phyloP scores from a whole-genome alignment of 2,329 filamentous ascomycete genomes.

The Scedosporium minutisporum region DNA sequence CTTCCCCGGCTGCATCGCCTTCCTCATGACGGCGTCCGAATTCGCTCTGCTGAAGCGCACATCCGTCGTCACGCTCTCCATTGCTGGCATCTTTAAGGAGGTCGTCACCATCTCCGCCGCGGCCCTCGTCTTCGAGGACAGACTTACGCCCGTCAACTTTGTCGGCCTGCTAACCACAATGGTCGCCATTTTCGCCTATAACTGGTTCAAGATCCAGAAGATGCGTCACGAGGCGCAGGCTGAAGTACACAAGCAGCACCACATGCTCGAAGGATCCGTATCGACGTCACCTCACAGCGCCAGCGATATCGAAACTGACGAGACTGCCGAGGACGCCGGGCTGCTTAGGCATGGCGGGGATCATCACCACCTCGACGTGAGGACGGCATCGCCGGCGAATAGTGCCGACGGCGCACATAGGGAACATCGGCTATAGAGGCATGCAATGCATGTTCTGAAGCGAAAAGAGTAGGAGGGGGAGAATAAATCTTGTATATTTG shows the following conservation, averaged over 20 bases:
- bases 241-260: constrained; percentile 35
- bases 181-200: constrained; percentile 77
- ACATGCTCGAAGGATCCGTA: constrained; percentile 17
- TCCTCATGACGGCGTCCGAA: constrained; percentile 93
- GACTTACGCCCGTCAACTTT: constrained; percentile 77
- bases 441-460: not conserved
- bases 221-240: constrained; percentile 70
- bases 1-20: constrained; percentile 85
- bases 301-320: constrained; percentile 32
- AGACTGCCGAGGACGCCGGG: constrained; percentile 35
- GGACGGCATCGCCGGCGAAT: not conserved
- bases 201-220: constrained; percentile 84
- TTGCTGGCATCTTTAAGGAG: constrained; percentile 98
- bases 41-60: constrained; percentile 93
- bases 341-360: constrained; percentile 26
- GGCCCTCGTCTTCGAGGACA: constrained; percentile 79
- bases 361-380: not conserved
- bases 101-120: constrained; percentile 91
- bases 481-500: not conserved
- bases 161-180: constrained; percentile 83
- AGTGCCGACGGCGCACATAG: not conserved
- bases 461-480: not conserved
- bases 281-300: constrained; percentile 24
- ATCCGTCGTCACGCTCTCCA: constrained; percentile 88
- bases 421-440: not conserved